Base-by-base conservation (phyloP, 139 green algal genomes). In the Chlamydomonas sphaeroides region DNA sequence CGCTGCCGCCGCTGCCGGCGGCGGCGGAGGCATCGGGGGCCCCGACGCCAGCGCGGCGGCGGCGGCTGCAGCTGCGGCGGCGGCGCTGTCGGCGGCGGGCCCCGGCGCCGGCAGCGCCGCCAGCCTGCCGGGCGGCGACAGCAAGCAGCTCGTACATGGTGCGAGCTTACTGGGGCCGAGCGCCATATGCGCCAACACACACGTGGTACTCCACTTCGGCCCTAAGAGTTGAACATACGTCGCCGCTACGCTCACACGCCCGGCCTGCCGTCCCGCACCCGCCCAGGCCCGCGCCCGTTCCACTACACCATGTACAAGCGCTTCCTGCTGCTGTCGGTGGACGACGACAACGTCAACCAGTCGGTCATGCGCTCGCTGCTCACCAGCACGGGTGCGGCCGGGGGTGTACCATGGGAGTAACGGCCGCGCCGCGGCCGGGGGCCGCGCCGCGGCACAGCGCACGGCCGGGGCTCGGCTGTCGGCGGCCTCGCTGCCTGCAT, bases 331-430 rank as follows among this genome's bases (percentile, higher is more conserved):
- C 74, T 90, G 73, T 87, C 73, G 2, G 88, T 90, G 48, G 88
- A 92, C 66, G 88, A 92, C 75, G 88, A 92, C 59, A 36, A 38
- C 30, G 78, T 92, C 1, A 92, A 90, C 74, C 88, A 92, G 74
- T 89, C 67, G 8, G 88, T 92, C 45, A 66, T 92, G 26, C 75
- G 78, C 45, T 78, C 65, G 17, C 68, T 90, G 78, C 83, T 92
- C 42, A 66, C 59, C 45, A 84, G 78, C 67, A 87, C 79, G 20
- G 88, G 85, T 42, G 23, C 23, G 73, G 32, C 18, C 20, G 28
- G 42, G 28, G 68, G 66, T n/a, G n/a, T n/a, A n/a, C n/a, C n/a
- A n/a, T n/a, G n/a, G n/a, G n/a, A n/a, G n/a, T n/a, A n/a, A n/a
- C 11, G n/a, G 35, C n/a, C n/a, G n/a, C n/a, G n/a, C 4, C 61